Base-by-base conservation (phyloP, 768 basidiomycete species). In the Kwoniella dendrophila region DNA sequence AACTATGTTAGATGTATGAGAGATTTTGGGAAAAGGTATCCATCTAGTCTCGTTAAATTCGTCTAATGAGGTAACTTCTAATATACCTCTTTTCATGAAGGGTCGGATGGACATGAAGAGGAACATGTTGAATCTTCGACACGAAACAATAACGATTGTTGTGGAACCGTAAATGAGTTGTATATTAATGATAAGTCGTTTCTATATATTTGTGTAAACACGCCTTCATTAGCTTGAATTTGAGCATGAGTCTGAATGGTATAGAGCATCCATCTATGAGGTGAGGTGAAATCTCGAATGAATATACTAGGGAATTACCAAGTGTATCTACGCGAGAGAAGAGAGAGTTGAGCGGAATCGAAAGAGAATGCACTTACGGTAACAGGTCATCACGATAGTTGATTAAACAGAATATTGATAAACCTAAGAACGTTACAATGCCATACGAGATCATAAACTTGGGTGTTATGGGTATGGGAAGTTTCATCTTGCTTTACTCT, bases 1-100 rank as follows among this genome's bases (percentile, higher is more conserved):
- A 7, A 4, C 24, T 26, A 29, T 7, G 6, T n/a, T 20, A 43
- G 11, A 6, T 43, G 12, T 11, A 11, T 11, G 24, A 18, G 33
- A 43, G 16, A 26, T 27, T 1, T 44, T 22, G 12, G 62, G 62
- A 24, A 70, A 64, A n/a, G 63, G 62, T 4, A 70, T 54, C 62
- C 66, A 70, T 20, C 66, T 54, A 12, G 69, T 70, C n/a, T 67
- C 63, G 26, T 62, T 57, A 24, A 36, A 50, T 11, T 12, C 14
- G 8, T 40, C 44, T n/a, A 38, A n/a, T 16, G 53, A 60, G 30
- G 63, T 43, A 47, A 56, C 67, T 33, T 56, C 41, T 18, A 70
- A 36, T 59, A 70, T 67, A 16, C 69, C 69, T 1, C 53, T 59
- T 41, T 65, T 48, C n/a, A 44, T 43, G 63, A 62, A 70, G 69